These are phyloP conservation scores for Puya raimondii DNA, from an alignment of 176 grass and related monocot genomes.

Conservation along the genomic window DNA sequence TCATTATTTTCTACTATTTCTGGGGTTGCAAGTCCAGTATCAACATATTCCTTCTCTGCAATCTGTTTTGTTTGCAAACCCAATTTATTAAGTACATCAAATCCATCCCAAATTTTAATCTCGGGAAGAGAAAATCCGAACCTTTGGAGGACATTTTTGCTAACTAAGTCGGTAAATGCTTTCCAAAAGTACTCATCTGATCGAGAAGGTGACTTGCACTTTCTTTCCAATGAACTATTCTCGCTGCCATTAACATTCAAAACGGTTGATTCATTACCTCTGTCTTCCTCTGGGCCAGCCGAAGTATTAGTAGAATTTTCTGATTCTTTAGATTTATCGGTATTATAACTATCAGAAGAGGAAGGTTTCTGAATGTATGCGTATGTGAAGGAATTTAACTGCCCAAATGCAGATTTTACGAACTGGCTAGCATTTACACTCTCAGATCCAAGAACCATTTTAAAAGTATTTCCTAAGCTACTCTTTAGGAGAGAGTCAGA, in stretches of 20 bases:
- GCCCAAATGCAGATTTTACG: conserved; percentile 85
- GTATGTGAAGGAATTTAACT: conserved; percentile 59
- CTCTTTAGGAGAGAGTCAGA: conserved; percentile 75
- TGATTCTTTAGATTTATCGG: conserved; percentile 35
- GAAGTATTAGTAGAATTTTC: conserved; percentile 25
- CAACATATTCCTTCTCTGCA: conserved; percentile 69
- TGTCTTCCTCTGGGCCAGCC: conserved; percentile 21
- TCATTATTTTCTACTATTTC: conserved; percentile 30
- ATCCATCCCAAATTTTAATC: conserved; percentile 63
- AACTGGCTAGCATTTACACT: conserved; percentile 88
- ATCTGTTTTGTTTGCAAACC: conserved; percentile 52
- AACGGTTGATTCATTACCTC: conserved; percentile 13
- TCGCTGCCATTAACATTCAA: conserved; percentile 20
- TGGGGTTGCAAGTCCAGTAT: conserved; percentile 58
- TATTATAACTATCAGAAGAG: conserved; percentile 32
- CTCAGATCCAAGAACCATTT: conserved; percentile 68
- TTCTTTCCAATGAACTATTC: conserved; percentile 18
- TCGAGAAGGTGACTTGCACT: conserved; percentile 18
- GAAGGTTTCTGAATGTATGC: conserved; percentile 43
- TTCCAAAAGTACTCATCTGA: conserved; percentile 80
- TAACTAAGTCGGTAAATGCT: conserved; percentile 52
- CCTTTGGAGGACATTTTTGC: conserved; percentile 49
- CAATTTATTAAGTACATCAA: conserved; percentile 56
- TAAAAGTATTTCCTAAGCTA: conserved; percentile 61
- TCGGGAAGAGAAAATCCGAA: conserved; percentile 90